Percentiles rank a stretch among this genome's conserved stretches.
phyloP scores from a whole-genome alignment of 1,284 basidiomycete genomes.

The Macrocybe sp. region DNA sequence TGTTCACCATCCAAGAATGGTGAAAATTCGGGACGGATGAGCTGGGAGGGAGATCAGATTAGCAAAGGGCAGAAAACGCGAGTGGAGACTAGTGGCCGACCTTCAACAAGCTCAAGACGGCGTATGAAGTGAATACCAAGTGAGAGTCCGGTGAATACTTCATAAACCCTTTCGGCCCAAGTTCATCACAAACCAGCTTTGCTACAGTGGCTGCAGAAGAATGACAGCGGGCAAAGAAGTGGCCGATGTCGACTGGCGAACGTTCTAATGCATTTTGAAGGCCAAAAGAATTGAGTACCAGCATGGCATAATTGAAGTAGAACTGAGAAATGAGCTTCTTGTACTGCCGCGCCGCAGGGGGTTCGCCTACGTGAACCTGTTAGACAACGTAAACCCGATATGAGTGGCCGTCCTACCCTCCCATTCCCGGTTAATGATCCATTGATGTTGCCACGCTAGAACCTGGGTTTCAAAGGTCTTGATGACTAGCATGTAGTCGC shows the following conservation, averaged over 20 bases:
- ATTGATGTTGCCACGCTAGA: constrained; percentile 62
- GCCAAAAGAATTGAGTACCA: constrained; percentile 92
- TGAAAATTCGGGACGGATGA: constrained; percentile 79
- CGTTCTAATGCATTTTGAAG: constrained; percentile 89
- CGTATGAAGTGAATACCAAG: constrained; percentile 88
- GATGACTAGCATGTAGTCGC: constrained; percentile 82
- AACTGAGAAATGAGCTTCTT: constrained; percentile 58
- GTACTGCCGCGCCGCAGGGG: constrained; percentile 35
- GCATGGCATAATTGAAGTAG: constrained; percentile 80
- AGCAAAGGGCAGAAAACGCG: neutral
- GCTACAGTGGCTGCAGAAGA: constrained; percentile 70
- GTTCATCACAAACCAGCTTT: constrained; percentile 66
- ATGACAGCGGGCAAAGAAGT: constrained; percentile 85
- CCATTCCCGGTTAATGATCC: constrained; percentile 35
- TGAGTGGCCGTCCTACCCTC: constrained; percentile 20
- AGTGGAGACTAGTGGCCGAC: constrained; percentile 33
- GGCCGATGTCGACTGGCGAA: constrained; percentile 68
- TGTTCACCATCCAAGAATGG: constrained; percentile 71
- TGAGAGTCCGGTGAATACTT: constrained; percentile 89
- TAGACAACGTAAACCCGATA: constrained; percentile 7
- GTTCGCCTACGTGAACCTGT: constrained; percentile 22
- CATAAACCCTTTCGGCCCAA: constrained; percentile 73
- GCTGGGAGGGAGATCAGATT: constrained; percentile 34
- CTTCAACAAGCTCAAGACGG: constrained; percentile 84
- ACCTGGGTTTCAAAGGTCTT: constrained; percentile 84